phyloP scores from a whole-genome alignment of 805 yeast species.

The Lachancea dasiensis region DNA sequence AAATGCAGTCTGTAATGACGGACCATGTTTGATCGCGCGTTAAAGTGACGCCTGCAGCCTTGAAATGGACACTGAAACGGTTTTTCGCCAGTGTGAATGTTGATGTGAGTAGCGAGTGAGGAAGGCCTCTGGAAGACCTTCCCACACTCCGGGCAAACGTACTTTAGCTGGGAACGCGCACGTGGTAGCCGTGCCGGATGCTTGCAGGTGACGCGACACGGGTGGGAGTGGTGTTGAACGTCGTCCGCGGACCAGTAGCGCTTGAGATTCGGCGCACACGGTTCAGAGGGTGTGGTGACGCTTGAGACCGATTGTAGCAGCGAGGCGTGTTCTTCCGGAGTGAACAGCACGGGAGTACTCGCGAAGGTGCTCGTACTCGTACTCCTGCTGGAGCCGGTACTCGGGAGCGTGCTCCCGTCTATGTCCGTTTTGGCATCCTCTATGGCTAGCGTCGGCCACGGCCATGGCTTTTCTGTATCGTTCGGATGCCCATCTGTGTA shows the following conservation, averaged over 20 bases:
- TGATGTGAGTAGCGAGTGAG: slow-evolving; percentile 70
- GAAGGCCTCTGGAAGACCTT: slow-evolving; percentile 85
- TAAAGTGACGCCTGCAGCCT: slow-evolving; percentile 61
- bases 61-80: slow-evolving; percentile 68
- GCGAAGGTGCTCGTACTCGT: background rate
- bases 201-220: background rate
- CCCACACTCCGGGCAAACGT: slow-evolving; percentile 65
- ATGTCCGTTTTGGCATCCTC: no score
- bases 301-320: background rate
- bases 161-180: slow-evolving; percentile 5
- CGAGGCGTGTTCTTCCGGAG: background rate
- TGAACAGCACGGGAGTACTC: no score
- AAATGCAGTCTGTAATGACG: slow-evolving; percentile 29
- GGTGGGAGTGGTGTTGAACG: background rate
- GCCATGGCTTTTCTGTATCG: no score
- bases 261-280: slow-evolving; percentile 3
- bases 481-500: slow-evolving; percentile 3
- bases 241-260: slow-evolving; percentile 4
- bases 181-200: background rate
- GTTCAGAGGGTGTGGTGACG: background rate
- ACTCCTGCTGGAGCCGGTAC: no score
- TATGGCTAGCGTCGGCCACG: no score
- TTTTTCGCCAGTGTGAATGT: slow-evolving; percentile 84
- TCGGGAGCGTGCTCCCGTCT: no score
- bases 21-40: slow-evolving; percentile 29